phyloP scores from a whole-genome alignment of 225 moss, liverwort and hornwort species.

The Neckera pumila region DNA sequence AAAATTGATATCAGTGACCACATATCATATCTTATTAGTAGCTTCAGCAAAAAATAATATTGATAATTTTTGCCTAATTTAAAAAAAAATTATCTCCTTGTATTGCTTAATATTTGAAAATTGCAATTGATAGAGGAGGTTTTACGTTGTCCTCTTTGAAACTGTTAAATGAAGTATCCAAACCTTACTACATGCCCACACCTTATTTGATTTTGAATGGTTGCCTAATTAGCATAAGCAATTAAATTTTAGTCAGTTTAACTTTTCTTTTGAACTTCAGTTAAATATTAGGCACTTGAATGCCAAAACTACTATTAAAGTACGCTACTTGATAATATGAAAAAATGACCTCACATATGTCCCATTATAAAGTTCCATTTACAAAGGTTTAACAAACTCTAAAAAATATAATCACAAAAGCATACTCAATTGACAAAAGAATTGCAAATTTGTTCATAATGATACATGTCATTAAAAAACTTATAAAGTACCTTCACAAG shows the following conservation, averaged over 20 bases:
- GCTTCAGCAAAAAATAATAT: too few species aligned
- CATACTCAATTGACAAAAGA: neutral
- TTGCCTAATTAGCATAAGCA: neutral
- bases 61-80: too few species aligned
- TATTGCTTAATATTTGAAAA: too few species aligned
- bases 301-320: too few species aligned
- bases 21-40: too few species aligned
- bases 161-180: neutral
- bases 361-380: neutral
- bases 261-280: too few species aligned
- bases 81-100: too few species aligned
- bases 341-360: neutral
- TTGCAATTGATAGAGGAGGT: too few species aligned
- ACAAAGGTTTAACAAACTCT: neutral
- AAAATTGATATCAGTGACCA: neutral
- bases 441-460: neutral
- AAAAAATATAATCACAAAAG: neutral
- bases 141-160: rapidly evolving
- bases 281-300: too few species aligned
- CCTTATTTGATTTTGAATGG: neutral
- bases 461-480: neutral
- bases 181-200: too few species aligned
- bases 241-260: too few species aligned
- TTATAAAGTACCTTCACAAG: neutral
- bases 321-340: neutral